A percentile compares a stretch with the other conserved stretches of the same genome.
phyloP scores from a whole-genome alignment of 768 basidiomycete genomes.

The Hypsizygus marmoreus region DNA sequence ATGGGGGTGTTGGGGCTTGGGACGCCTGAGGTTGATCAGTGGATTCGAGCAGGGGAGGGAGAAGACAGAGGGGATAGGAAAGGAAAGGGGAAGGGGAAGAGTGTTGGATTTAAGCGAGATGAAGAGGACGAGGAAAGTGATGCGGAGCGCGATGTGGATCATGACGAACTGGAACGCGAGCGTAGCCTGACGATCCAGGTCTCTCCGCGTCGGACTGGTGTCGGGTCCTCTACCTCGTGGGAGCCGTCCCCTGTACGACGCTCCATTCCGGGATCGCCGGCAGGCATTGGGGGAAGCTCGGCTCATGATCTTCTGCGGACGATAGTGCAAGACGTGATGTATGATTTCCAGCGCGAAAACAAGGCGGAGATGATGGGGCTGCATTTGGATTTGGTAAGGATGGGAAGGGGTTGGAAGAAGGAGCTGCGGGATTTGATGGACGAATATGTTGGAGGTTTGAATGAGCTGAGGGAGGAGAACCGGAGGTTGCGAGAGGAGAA shows the following conservation, averaged over 20 bases:
- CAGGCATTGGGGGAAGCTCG: constrained; percentile 22
- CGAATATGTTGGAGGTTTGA: constrained; percentile 61
- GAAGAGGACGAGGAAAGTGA: constrained; percentile 23
- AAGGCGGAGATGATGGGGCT: constrained; percentile 73
- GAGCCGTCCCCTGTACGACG: constrained; percentile 41
- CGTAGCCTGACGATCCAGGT: constrained; percentile 54
- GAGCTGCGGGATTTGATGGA: constrained; percentile 66
- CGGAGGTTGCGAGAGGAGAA: constrained; percentile 67
- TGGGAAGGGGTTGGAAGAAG: constrained; percentile 69
- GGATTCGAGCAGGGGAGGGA: constrained; percentile 46
- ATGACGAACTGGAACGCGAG: constrained; percentile 33
- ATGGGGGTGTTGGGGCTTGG: constrained; percentile 45
- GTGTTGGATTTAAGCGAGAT: constrained; percentile 36
- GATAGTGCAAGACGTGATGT: constrained; percentile 72
- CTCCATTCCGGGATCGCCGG: constrained; percentile 24
- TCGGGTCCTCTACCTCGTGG: constrained; percentile 35
- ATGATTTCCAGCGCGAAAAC: constrained; percentile 70
- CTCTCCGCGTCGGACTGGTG: constrained; percentile 50
- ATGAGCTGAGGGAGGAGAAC: constrained; percentile 67
- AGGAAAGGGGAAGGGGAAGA: constrained; percentile 40
- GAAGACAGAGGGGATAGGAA: constrained; percentile 21
- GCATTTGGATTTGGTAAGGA: constrained; percentile 71
- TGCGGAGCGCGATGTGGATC: constrained; percentile 26
- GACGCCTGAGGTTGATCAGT: constrained; percentile 53
- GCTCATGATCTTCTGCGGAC: constrained; percentile 65